Evolutionary conservation across 2,329 filamentous ascomycete genomes (phyloP), one percentile per base, ranked within the genome.

Genomic region (Exophiala oligosperma): DNA sequence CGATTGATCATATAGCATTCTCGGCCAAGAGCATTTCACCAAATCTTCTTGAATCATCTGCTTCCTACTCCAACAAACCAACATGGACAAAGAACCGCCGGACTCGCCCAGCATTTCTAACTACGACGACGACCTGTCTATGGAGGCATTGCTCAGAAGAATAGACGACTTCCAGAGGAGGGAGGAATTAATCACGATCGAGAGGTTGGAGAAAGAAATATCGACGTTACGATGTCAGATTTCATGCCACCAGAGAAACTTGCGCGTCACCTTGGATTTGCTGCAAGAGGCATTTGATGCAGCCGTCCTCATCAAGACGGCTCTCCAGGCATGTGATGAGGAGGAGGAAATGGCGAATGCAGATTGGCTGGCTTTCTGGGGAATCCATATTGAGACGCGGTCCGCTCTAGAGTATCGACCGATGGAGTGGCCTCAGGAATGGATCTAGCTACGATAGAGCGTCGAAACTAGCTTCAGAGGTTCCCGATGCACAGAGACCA

Each of bases 251-350:
- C 47, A 50, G 47, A 50, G 43, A 46, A 37, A 14, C 14, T 14
- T 37, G 35, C 35, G 44, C 17, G 32, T 51, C 50, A 53, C 50
- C 50, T 53, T 53, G 23, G 32, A 53, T 23, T 28, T 53, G 37
- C 21, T 53, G 37, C 24, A 53, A 53, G 50, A 53, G 32, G 50
- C 50, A 32, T 53, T 53, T 53, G 38, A 53, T 46, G 32, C 37
- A 46, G 50, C 50, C 21, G n/a, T 53, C 9, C 50, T 53, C 26
- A 53, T 53, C 38, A 43, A 53, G 50, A 53, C 50, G 26, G 50
- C 50, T 23, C 50, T 53, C 35, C 38, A 46, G 37, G 37, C 21
- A 53, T 53, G 38, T 26, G 50, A 53, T 43, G 37, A 53, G 17
- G 50, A 53, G 24, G 32, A 46, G 14, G 40, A 53, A 53, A 53